Evolutionary conservation across 352 stramenopile genomes (phyloP).

Genomic region (Pythium folliculosum): DNA sequence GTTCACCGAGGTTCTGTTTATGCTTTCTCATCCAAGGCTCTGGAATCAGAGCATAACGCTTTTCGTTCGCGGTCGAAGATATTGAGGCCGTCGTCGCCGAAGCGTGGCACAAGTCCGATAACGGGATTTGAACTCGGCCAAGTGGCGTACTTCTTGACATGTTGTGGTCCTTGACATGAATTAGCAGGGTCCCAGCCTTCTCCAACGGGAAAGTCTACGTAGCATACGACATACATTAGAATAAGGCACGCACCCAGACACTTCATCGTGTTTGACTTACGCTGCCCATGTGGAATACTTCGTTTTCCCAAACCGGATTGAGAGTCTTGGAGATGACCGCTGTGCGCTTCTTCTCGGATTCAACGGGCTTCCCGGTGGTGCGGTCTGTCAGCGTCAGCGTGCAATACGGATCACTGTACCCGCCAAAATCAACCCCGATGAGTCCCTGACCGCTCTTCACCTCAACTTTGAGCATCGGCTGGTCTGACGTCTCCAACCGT

Average conservation of each 20-base stretch:
- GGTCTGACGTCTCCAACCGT: conserved; percentile 33
- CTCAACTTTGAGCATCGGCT: conserved; percentile 49
- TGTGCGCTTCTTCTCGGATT: conserved; percentile 73
- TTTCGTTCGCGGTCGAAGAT: conserved; percentile 44
- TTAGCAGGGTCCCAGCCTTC: conserved; percentile 47
- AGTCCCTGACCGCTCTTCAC: conserved; percentile 65
- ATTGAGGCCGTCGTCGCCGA: conserved; percentile 62
- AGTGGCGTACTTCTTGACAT: conserved; percentile 66
- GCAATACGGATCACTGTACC: conserved; percentile 79
- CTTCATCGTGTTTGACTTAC: conserved; percentile 32
- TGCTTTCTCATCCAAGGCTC: conserved; percentile 80
- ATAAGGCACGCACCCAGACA: neutral
- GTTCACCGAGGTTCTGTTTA: conserved; percentile 50
- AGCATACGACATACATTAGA: neutral
- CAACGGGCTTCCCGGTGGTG: conserved; percentile 43
- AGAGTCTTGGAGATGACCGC: conserved; percentile 66
- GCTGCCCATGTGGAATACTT: conserved; percentile 62
- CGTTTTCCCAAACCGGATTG: conserved; percentile 70
- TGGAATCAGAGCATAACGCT: conserved; percentile 56
- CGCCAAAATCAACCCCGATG: conserved; percentile 52
- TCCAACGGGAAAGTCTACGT: conserved; percentile 47
- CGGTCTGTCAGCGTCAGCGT: conserved; percentile 62
- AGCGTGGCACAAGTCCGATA: conserved; percentile 57
- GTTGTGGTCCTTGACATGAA: conserved; percentile 82
- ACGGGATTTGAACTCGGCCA: conserved; percentile 62